phyloP scores from a whole-genome alignment of 371 early-diverging fungal genomes.

The Circinella minor region DNA sequence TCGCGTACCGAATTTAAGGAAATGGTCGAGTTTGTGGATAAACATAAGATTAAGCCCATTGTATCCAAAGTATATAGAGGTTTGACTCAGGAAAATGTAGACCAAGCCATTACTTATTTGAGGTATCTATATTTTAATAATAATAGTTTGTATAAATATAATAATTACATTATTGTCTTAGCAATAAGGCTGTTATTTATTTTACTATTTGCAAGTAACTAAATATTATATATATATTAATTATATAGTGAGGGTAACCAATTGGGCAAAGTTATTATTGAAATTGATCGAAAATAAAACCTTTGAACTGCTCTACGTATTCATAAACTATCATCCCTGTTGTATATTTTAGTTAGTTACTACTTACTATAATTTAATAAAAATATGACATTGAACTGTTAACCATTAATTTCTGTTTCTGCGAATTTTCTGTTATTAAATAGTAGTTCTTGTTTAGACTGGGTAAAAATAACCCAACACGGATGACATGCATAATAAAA shows the following conservation, averaged over 20 bases:
- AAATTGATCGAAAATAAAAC: constrained; percentile 11
- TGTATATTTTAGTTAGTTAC: no score
- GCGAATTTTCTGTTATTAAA: no score
- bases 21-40: constrained; percentile 64
- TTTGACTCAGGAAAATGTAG: constrained; percentile 43
- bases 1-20: constrained; percentile 64
- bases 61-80: constrained; percentile 66
- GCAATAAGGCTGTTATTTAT: not conserved
- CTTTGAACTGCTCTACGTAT: not conserved
- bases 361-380: no score
- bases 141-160: no score
- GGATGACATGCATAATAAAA: no score
- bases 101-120: constrained; percentile 36
- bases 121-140: not conserved
- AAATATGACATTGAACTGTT: no score
- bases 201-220: not conserved
- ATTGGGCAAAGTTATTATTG: constrained; percentile 26
- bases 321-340: no score
- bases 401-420: no score
- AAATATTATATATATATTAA: not conserved
- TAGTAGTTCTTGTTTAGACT: no score
- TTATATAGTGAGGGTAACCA: constrained; percentile 19
- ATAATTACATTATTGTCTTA: not conserved
- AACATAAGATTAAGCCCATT: constrained; percentile 63
- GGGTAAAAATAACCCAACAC: no score